Evolutionary conservation across 331 rosid species (phyloP).

Genomic region (Malus hybrid): DNA sequence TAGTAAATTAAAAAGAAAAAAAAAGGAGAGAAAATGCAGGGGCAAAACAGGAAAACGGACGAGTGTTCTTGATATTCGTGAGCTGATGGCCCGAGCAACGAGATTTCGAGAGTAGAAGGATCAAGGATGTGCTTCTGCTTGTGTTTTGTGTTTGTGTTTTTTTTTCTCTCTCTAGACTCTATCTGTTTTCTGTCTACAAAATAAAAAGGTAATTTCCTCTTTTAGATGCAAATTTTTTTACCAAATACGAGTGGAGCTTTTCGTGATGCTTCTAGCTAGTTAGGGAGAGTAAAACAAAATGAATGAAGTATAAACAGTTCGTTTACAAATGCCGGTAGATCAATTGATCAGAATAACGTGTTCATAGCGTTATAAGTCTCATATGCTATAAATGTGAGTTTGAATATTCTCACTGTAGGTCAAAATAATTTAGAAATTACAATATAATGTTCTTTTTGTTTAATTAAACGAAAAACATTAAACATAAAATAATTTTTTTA

Average conservation of each 20-base stretch:
- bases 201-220: background rate
- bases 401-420: no score
- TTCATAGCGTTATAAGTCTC: fast-evolving
- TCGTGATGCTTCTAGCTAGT: no score
- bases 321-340: no score
- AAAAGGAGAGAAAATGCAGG: background rate
- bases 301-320: no score
- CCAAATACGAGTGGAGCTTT: no score
- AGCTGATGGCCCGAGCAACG: slow-evolving; percentile 48
- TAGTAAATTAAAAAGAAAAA: background rate
- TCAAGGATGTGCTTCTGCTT: slow-evolving; percentile 17
- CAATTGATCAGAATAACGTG: no score
- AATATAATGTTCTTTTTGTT: no score
- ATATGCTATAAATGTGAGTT: fast-evolving
- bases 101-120: slow-evolving; percentile 33
- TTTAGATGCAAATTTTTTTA: background rate
- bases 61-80: slow-evolving; percentile 34
- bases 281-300: no score
- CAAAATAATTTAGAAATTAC: no score
- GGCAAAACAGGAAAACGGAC: slow-evolving; percentile 39
- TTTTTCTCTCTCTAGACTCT: background rate
- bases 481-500: no score
- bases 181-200: background rate
- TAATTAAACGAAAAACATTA: no score
- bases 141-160: slow-evolving; percentile 11